phyloP scores from a whole-genome alignment of 179 eudicot species.

The Heliamphora pulchella region DNA sequence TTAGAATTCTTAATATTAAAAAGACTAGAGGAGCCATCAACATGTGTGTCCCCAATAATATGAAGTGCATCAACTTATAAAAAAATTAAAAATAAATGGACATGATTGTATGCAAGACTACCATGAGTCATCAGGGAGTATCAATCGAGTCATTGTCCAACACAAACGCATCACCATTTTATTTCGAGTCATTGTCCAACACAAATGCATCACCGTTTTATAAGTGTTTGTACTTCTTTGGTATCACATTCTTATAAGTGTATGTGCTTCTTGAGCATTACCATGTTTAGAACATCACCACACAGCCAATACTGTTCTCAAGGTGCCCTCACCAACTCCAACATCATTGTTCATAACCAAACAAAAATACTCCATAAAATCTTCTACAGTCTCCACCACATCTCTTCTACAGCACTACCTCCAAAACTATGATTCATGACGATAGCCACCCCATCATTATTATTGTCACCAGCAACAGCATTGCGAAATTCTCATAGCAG shows the following conservation, averaged over 20 bases:
- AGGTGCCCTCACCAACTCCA: neutral
- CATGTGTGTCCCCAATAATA: too few relatives aligned
- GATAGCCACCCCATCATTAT: neutral
- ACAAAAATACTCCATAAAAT: neutral
- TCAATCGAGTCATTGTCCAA: neutral
- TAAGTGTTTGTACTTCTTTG: too few relatives aligned
- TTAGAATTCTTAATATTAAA: too few relatives aligned
- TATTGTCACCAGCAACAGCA: neutral
- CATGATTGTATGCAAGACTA: too few relatives aligned
- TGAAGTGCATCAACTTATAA: too few relatives aligned
- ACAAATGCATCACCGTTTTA: too few relatives aligned
- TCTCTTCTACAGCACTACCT: neutral
- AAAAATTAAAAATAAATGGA: too few relatives aligned
- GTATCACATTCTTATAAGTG: neutral
- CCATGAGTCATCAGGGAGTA: neutral
- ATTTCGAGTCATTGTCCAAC: too few relatives aligned
- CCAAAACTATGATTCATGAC: neutral
- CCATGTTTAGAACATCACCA: neutral
- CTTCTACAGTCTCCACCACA: neutral
- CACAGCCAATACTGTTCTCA: neutral
- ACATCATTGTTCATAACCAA: neutral
- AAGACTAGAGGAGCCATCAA: too few relatives aligned
- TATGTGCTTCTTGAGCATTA: neutral
- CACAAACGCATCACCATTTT: neutral
- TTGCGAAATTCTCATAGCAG: neutral